Base-by-base conservation (phyloP, 2,329 filamentous ascomycete genomes). In the Coniochaeta sp. region DNA sequence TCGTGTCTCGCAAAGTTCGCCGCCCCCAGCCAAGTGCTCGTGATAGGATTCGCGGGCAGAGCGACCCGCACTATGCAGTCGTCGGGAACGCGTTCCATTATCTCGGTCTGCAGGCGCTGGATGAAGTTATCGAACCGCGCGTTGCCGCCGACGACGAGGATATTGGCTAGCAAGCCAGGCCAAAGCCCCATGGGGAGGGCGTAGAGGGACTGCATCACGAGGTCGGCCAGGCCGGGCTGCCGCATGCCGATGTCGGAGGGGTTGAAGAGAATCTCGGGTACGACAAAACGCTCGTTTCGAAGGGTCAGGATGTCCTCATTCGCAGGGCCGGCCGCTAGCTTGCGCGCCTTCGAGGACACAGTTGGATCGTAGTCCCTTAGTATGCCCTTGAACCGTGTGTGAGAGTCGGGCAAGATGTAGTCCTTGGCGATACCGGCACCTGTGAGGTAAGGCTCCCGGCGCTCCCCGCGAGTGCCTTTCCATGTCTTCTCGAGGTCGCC, bases 111-210 rank as follows among this genome's bases (percentile, higher is more conserved):
- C 66, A 99, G 72, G 60, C 95, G 83, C 69, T 91, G 85, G 64
- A 92, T 83, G 64, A 99, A 93, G 0, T 93, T 93, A 1, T 88
- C 82, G 28, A 97, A 86, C 19, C 89, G 79, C 0, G 89, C 83
- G 69, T 91, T 96, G 3, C 95, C 95, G 1, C 95, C 95, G 0
- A 97, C 90, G 0, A 96, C 88, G 2, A 97, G 76, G 4, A 98
- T 84, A 66, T 98, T 99, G 40, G 91, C 89, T 55, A 98, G 75
- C 65, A 97, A 82, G 0, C 87, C 88, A 0, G 92, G 89, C 83
- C 91, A 93, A 8, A 98, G 76, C 0, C 90, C 90, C n/a, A 89
- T 81, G 0, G 95, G 95, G 11, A 98, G 74, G 14, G 79, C 80
- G 9, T 84, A 81, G 16, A 99, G 74, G 14, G 88, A 90, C 71